These are phyloP conservation scores for Anthracocystis panici-leucophaei DNA, from an alignment of 1,284 basidiomycete genomes.

Conservation along the genomic window DNA sequence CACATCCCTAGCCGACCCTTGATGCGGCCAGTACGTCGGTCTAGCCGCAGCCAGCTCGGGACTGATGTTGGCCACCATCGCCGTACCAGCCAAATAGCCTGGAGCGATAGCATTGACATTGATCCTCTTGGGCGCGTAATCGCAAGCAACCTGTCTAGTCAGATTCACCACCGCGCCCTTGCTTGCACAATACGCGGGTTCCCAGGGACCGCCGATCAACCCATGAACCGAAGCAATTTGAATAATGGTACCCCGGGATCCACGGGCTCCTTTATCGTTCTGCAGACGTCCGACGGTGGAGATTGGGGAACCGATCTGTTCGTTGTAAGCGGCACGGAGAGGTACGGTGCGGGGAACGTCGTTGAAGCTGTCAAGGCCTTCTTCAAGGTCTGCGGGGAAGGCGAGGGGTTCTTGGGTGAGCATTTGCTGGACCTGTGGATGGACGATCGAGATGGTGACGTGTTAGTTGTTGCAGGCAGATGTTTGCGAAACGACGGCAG, in stretches of 20 bases:
- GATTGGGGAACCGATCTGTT: slow-evolving; percentile 25
- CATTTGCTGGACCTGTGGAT: slow-evolving; percentile 35
- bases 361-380: slow-evolving; percentile 45
- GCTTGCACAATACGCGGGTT: slow-evolving; percentile 46
- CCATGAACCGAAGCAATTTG: slow-evolving; percentile 53
- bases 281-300: slow-evolving; percentile 31
- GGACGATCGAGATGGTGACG: not conserved
- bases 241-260: slow-evolving; percentile 44
- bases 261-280: slow-evolving; percentile 43
- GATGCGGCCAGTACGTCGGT: slow-evolving; percentile 49
- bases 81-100: slow-evolving; percentile 42
- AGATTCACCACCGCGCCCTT: slow-evolving; percentile 51
- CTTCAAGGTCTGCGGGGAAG: slow-evolving; percentile 43
- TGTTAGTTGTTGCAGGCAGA: not conserved
- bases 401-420: slow-evolving; percentile 41
- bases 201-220: slow-evolving; percentile 46
- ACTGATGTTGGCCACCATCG: slow-evolving; percentile 42
- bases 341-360: slow-evolving; percentile 19
- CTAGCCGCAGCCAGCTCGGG: slow-evolving; percentile 27
- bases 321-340: slow-evolving; percentile 10
- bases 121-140: slow-evolving; percentile 49
- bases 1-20: slow-evolving; percentile 41
- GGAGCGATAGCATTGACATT: slow-evolving; percentile 53
- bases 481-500: too few species aligned
- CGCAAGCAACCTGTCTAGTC: slow-evolving; percentile 46